A percentile compares a stretch with the other conserved stretches of the same genome.
phyloP scores from a whole-genome alignment of 2,329 filamentous ascomycete genomes.

The Cercospora janseana region DNA sequence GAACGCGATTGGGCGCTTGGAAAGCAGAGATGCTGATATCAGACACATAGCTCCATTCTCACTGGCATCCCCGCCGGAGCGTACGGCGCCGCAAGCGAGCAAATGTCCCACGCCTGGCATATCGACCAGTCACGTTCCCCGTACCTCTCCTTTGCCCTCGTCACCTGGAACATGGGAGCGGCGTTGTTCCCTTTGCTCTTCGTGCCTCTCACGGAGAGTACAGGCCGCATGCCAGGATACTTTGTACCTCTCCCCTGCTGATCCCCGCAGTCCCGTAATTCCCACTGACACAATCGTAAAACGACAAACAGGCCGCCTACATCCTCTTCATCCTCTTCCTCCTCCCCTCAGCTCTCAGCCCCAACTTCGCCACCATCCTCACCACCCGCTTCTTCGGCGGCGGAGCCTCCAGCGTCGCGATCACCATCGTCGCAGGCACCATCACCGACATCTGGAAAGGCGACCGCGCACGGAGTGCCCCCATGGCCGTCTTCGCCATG shows the following conservation, averaged over 20 bases:
- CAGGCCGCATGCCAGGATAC: constrained; percentile 33
- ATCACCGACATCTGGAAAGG: constrained; percentile 37
- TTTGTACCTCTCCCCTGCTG: constrained; percentile 14
- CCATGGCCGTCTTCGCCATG: constrained; percentile 36
- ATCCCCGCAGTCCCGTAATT: no score
- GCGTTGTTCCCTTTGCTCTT: constrained; percentile 34
- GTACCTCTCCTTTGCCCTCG: constrained; percentile 33
- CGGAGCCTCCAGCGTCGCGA: constrained; percentile 33
- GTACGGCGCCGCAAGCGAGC: constrained; percentile 29
- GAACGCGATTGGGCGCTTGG: no score
- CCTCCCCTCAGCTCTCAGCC: constrained; percentile 45
- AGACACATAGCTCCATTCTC: constrained; percentile 30
- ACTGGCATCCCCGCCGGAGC: constrained; percentile 34
- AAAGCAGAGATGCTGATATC: background rate
- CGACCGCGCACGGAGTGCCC: constrained; percentile 32
- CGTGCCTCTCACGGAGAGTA: constrained; percentile 36
- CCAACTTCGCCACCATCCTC: constrained; percentile 62
- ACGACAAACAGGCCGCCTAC: constrained; percentile 24
- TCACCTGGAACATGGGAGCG: constrained; percentile 37
- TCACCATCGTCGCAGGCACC: constrained; percentile 32
- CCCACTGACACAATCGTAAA: background rate
- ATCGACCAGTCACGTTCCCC: constrained; percentile 33
- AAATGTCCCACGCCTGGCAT: constrained; percentile 29
- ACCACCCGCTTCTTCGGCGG: constrained; percentile 39
- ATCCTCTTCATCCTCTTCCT: constrained; percentile 33